Conservation (phyloP, 495 filamentous ascomycete species). For the Xeromyces bisporus region DNA sequence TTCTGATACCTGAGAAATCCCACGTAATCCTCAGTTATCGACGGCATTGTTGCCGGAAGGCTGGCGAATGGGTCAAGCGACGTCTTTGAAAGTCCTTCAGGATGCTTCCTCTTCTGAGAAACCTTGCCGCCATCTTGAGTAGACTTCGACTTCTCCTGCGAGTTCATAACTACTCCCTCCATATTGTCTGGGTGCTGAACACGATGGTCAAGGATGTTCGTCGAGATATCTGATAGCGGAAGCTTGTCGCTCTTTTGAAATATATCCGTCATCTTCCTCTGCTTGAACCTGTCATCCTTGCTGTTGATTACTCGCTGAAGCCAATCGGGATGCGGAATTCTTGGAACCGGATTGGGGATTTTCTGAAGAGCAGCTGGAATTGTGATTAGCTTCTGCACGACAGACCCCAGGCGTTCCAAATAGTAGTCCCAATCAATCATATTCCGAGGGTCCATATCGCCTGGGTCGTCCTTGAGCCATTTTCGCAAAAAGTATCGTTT, state of each 20-base stretch:
- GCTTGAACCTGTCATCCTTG: slow-evolving; percentile 94
- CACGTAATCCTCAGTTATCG: slow-evolving; percentile 68
- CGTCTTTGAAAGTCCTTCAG: slow-evolving; percentile 43
- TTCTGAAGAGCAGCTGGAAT: slow-evolving; percentile 95
- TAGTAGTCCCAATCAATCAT: slow-evolving; percentile 97
- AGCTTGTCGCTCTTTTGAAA: slow-evolving; percentile 65
- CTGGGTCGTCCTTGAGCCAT: slow-evolving; percentile 89
- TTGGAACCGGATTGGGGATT: slow-evolving; percentile 80
- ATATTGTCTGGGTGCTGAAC: slow-evolving; percentile 46
- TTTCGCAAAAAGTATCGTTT: slow-evolving; percentile 84
- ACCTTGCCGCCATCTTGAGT: slow-evolving; percentile 43
- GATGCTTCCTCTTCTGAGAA: slow-evolving; percentile 71
- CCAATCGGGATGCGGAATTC: slow-evolving; percentile 93
- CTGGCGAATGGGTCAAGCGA: slow-evolving; percentile 64
- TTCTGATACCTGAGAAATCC: slow-evolving; percentile 93
- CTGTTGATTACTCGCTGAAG: slow-evolving; percentile 79
- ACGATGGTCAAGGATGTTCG: slow-evolving; percentile 47
- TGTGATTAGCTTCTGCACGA: slow-evolving; percentile 96
- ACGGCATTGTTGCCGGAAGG: slow-evolving; percentile 74
- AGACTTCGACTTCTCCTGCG: slow-evolving; percentile 51
- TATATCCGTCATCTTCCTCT: slow-evolving; percentile 94
- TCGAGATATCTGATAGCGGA: slow-evolving; percentile 53
- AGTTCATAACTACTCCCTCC: slow-evolving; percentile 63
- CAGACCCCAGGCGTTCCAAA: slow-evolving; percentile 79
- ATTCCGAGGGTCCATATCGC: slow-evolving; percentile 74